A percentile compares a stretch with the other conserved stretches of the same genome.
These are phyloP conservation scores for Cyamopsis tetragonoloba DNA, from an alignment of 306 rosid species.

Conservation along the genomic window DNA sequence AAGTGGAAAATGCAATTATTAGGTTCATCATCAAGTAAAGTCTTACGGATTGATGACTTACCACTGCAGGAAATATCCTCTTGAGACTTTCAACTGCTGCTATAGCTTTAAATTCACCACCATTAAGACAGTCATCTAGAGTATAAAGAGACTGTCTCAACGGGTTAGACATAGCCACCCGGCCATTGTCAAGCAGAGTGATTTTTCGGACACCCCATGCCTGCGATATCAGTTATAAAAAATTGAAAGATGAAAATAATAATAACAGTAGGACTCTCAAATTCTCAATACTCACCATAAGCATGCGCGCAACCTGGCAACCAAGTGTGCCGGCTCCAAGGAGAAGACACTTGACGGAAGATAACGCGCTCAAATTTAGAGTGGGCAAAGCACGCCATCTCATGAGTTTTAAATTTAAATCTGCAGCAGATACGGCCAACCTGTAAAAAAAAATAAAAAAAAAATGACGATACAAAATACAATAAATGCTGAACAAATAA, in stretches of 20 bases:
- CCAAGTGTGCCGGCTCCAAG: constrained; percentile 99
- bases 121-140: constrained; percentile 85
- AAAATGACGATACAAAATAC: constrained; percentile 21
- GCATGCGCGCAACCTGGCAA: constrained; percentile 98
- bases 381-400: constrained; percentile 99
- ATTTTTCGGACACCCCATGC: constrained; percentile 97
- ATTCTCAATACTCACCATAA: constrained; percentile 71
- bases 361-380: constrained; percentile 60
- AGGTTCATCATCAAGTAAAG: constrained; percentile 1
- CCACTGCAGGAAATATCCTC: constrained; percentile 92
- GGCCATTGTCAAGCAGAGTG: constrained; percentile 84
- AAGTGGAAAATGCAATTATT: constrained; percentile 14
- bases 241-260: constrained; percentile 8
- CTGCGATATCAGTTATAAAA: constrained; percentile 40
- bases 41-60: constrained; percentile 32
- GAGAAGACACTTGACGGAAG: constrained; percentile 87
- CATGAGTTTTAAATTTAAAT: constrained; percentile 96
- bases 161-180: constrained; percentile 97
- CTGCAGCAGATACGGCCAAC: constrained; percentile 96
- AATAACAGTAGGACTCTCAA: constrained; percentile 1
- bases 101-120: constrained; percentile 76
- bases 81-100: constrained; percentile 87
- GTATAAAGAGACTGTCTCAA: constrained; percentile 97
- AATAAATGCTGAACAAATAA: neutral
- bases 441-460: constrained; percentile 43